Percentiles rank a stretch among this genome's conserved stretches.
Evolutionary conservation across 306 rosid species (phyloP).

Genomic region (Vigna hirtella): DNA sequence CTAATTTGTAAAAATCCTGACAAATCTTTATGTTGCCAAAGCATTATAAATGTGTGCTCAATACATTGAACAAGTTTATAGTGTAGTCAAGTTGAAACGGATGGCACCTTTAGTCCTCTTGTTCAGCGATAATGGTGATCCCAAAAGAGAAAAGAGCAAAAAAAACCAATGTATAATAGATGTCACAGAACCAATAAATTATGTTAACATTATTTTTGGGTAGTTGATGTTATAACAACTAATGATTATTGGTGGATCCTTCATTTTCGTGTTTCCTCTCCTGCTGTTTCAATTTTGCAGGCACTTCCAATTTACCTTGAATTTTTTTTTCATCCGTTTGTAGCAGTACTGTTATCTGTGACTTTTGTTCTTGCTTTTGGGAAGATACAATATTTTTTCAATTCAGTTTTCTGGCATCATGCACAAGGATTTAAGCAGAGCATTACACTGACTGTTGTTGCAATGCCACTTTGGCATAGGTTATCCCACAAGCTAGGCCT

Average conservation of each 20-base stretch:
- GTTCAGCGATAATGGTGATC: not conserved
- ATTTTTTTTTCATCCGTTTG: constrained; percentile 63
- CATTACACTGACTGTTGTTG: constrained; percentile 41
- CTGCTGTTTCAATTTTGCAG: constrained; percentile 54
- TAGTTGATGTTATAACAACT: constrained; percentile 24
- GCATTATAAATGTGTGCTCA: not conserved
- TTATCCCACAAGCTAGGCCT: constrained; percentile 79
- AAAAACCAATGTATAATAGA: constrained; percentile 2
- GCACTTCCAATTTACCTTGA: constrained; percentile 90
- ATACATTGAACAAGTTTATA: not conserved
- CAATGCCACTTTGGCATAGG: constrained; percentile 50
- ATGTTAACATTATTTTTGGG: constrained; percentile 3
- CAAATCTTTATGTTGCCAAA: constrained; percentile 18
- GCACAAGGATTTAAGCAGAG: constrained; percentile 23
- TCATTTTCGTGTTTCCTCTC: not conserved
- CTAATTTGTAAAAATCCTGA: not conserved
- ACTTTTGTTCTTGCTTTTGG: constrained; percentile 88
- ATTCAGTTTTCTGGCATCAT: constrained; percentile 7
- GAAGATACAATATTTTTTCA: constrained; percentile 57
- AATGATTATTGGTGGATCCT: constrained; percentile 10
- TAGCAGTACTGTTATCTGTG: constrained; percentile 81
- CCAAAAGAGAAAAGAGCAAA: not conserved
- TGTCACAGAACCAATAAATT: constrained; percentile 1
- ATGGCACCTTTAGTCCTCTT: not conserved
- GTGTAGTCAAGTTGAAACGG: not conserved